These are phyloP conservation scores for Lipomyces sp. DNA, from an alignment of 805 yeast genomes.

Conservation along the genomic window DNA sequence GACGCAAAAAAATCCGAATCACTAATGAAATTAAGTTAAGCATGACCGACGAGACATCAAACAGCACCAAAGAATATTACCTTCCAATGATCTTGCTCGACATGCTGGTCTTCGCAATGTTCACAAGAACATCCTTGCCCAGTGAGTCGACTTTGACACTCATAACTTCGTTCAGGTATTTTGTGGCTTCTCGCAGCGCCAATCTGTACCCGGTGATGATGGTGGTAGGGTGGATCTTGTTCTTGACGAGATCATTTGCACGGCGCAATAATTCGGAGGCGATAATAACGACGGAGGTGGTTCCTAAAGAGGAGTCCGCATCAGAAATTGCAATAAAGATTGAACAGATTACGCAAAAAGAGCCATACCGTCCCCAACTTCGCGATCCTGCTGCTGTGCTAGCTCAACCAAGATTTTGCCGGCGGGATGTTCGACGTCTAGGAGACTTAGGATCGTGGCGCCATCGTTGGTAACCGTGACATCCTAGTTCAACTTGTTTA, in stretches of 20 bases:
- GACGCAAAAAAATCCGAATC: conserved; percentile 86
- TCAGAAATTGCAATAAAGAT: not conserved
- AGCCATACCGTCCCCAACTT: conserved; percentile 85
- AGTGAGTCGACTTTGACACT: conserved; percentile 74
- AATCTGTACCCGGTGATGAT: conserved; percentile 94
- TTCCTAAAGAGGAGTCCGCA: conserved; percentile 33
- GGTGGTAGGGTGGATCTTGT: conserved; percentile 96
- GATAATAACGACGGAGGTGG: conserved; percentile 94
- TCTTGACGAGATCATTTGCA: conserved; percentile 89
- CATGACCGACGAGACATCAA: not conserved
- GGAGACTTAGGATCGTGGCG: conserved; percentile 83
- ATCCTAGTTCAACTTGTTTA: conserved; percentile 45
- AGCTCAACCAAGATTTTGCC: conserved; percentile 94
- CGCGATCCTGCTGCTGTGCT: conserved; percentile 98
- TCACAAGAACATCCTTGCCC: conserved; percentile 78
- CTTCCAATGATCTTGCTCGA: conserved; percentile 89
- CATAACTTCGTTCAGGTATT: conserved; percentile 79
- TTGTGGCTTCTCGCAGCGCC: conserved; percentile 85
- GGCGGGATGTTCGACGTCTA: conserved; percentile 98
- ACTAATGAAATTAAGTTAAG: conserved; percentile 34
- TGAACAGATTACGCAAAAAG: not conserved
- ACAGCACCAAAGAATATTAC: not conserved
- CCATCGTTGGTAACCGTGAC: conserved; percentile 99
- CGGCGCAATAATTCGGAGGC: conserved; percentile 89
- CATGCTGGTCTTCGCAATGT: conserved; percentile 96